Percentiles rank a stretch among this genome's conserved stretches.
These are phyloP conservation scores for Gardenia jasminoides DNA, from an alignment of 257 asterid species.

Conservation along the genomic window DNA sequence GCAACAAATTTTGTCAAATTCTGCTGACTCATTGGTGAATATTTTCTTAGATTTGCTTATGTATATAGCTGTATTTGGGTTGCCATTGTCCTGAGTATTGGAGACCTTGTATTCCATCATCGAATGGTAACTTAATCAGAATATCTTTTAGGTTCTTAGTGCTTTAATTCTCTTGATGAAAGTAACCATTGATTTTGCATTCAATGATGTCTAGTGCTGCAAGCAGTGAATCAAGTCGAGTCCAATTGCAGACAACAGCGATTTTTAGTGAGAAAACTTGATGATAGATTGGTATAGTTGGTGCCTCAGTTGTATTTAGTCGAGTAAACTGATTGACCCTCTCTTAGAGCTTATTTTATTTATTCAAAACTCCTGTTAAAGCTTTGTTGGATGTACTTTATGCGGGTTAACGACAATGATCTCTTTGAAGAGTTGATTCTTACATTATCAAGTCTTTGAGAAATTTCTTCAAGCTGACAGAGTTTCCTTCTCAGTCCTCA, in stretches of 20 bases:
- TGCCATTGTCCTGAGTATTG: constrained; percentile 2
- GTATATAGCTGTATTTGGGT: constrained; percentile 21
- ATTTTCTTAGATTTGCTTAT: constrained; percentile 7
- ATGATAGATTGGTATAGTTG: too few species aligned
- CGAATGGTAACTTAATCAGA: constrained; percentile 1
- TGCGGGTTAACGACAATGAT: too few species aligned
- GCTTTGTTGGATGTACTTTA: neutral
- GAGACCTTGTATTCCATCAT: constrained; percentile 16
- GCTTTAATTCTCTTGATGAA: neutral
- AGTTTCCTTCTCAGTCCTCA: too few species aligned
- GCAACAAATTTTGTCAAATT: constrained; percentile 24
- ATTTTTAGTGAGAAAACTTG: too few species aligned
- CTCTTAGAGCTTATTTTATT: too few species aligned
- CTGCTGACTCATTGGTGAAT: constrained; percentile 11
- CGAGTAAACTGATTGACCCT: neutral
- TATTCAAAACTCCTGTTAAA: neutral
- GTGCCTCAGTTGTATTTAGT: neutral
- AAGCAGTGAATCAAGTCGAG: neutral
- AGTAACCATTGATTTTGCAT: too few species aligned
- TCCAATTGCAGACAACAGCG: too few species aligned
- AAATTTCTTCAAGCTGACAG: too few species aligned
- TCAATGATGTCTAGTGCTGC: neutral
- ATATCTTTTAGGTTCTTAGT: neutral
- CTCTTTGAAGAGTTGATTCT: too few species aligned
- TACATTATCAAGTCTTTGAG: too few species aligned